phyloP scores from a whole-genome alignment of 1,284 basidiomycete species.

The Sutorius eximius region DNA sequence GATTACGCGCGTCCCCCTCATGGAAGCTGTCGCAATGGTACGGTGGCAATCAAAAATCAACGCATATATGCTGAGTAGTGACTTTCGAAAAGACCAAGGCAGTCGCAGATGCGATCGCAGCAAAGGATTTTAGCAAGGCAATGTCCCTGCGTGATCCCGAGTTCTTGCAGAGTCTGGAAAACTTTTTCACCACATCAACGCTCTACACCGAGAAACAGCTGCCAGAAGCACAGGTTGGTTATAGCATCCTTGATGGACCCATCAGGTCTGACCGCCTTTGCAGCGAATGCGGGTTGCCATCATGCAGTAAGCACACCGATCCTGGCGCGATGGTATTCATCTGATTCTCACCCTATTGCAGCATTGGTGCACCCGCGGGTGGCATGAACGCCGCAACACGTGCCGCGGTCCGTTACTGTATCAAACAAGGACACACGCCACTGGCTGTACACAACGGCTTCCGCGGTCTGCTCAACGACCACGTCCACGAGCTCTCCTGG shows the following conservation, averaged over 20 bases:
- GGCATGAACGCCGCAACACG: constrained; percentile 99
- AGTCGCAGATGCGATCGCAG: constrained; percentile 81
- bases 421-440: constrained; percentile 89
- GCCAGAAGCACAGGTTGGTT: constrained; percentile 58
- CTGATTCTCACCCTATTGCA: constrained; percentile 33
- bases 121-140: constrained; percentile 85
- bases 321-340: background rate
- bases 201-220: constrained; percentile 62
- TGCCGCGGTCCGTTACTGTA: constrained; percentile 90
- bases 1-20: constrained; percentile 86
- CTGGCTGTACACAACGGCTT: constrained; percentile 95
- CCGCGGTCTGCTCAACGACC: constrained; percentile 89
- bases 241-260: constrained; percentile 1
- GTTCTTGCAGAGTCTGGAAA: constrained; percentile 84
- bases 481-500: constrained; percentile 88
- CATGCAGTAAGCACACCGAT: constrained; percentile 71
- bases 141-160: constrained; percentile 91
- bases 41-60: constrained; percentile 6
- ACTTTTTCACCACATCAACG: constrained; percentile 76
- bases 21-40: constrained; percentile 90
- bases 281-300: constrained; percentile 87
- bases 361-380: constrained; percentile 94
- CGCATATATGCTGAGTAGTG: constrained; percentile 8
- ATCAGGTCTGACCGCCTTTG: constrained; percentile 9
- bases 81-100: constrained; percentile 66